Conservation (phyloP, 306 rosid genomes). For the Cicer yamashitae region DNA sequence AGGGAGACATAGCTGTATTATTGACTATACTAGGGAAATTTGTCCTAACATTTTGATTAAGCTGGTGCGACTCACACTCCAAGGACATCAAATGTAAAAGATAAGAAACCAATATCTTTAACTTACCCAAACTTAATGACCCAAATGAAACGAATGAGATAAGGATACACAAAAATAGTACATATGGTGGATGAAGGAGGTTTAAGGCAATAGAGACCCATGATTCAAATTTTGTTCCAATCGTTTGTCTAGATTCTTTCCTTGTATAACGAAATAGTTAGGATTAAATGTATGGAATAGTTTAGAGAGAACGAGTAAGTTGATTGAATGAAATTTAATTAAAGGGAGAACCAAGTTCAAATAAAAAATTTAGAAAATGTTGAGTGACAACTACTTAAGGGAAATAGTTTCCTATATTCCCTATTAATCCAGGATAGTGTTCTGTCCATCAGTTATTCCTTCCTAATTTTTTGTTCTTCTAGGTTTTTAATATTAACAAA, state of each 20-base stretch:
- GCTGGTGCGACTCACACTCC: background rate
- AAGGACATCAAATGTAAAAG: background rate
- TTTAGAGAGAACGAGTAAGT: background rate
- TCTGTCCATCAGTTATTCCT: conserved; percentile 30
- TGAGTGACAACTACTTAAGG: background rate
- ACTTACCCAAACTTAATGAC: background rate
- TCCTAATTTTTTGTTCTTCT: conserved; percentile 31
- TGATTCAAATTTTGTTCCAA: background rate
- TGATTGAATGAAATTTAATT: background rate
- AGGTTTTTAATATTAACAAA: conserved; percentile 8
- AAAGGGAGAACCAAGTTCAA: background rate
- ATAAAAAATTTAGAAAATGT: background rate
- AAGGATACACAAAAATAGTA: background rate
- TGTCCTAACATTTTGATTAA: background rate
- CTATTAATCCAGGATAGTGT: background rate
- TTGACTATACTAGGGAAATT: background rate
- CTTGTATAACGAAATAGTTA: background rate
- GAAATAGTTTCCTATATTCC: background rate
- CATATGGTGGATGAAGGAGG: background rate
- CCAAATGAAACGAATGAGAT: background rate
- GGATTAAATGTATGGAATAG: background rate
- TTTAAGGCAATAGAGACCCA: background rate
- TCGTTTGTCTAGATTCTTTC: background rate
- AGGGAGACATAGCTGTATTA: background rate
- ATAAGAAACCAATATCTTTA: background rate